Evolutionary conservation across 495 filamentous ascomycete species (phyloP), one percentile per base, ranked within the genome.

Genomic region (Aeminium ludgeri): DNA sequence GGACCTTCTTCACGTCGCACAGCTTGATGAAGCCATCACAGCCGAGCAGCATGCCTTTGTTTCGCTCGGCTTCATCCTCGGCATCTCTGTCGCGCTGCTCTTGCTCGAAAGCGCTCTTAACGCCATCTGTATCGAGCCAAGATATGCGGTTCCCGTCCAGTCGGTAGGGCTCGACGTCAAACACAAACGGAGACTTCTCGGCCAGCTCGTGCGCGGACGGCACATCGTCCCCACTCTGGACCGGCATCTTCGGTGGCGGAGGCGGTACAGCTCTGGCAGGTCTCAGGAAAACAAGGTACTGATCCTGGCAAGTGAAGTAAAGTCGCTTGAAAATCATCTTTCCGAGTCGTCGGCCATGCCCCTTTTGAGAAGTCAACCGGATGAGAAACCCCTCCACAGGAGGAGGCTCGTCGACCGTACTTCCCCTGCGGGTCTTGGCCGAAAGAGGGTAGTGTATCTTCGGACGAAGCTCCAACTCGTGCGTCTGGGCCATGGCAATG

Each of bases 321-420:
- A 82, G 55, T 15, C 74, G 65, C 48, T 82, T 84, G 56, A 65
- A 78, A 45, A 80, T 78, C 58, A 78, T 72, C 49, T 65, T 73
- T 25, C 76, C 76, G 46, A 75, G 54, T 30, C 68, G 61, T 50
- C 74, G 68, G 17, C 75, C 65, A 11, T 63, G 58, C 10, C 79
- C 79, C 41, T 62, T 67, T 44, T 80, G 76, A 0, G 73, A 71
- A 15, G 79, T 82, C 19, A 83, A 59, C 15, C 79, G 70, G 29
- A 83, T 65, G 10, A 84, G 59, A 47, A 83, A 84, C 1, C 79
- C 79, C 58, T 84, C 79, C 2, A 82, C 58, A 15, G 79, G 78
- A 6, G 66, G 46, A 20, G 79, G 79, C 50, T 84, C 79, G 20
- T 49, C 51, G 8, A 66, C 28, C 56, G 59, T 50, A 62, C 63